Evolutionary conservation across 345 rosid genomes (phyloP), one percentile per base, ranked within the genome.

Genomic region (Arabis alpina): DNA sequence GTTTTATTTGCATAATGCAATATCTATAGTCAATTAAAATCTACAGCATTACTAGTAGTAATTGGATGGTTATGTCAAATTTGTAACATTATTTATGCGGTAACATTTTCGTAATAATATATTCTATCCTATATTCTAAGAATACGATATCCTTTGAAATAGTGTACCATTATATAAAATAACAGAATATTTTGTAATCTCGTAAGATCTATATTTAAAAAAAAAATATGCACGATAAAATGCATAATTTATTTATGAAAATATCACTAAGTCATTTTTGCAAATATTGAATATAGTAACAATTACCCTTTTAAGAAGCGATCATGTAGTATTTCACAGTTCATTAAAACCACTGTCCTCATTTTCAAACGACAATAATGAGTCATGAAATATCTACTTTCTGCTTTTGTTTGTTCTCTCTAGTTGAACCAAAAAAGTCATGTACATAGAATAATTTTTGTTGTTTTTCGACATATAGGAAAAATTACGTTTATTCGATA

Each of bases 351-450:
- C 45, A 23, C n/a, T 10, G 3, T 11, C 42, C 69, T 7, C 32
- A 36, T 45, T n/a, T 27, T 65, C 16, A 58, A 66, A 41, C 15
- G 54, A 32, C 45, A 64, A 56, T 45, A 24, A 37, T 16, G 24
- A 55, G 42, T 25, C 50, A 27, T 40, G 51, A 27, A 24, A 43
- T 45, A 64, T 47, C 65, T 55, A 37, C 52, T 56, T 19, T 25
- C 42, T 2, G 7, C 8, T 32, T 45, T 36, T 70, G 0, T 5
- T 12, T 3, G 7, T 4, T 19, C 43, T 64, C 8, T 11, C 15
- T 66, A 11, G 19, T 23, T 43, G 36, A 73, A 28, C 77, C 19
- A 58, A 42, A 66, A 19, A 73, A 41, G 67, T 66, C 72, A 16
- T 54, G 13, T 28, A 25, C 40, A 11, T 16, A 41, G 47, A 58